Conservation (phyloP, 306 rosid species). For the Acacia acuminata region DNA sequence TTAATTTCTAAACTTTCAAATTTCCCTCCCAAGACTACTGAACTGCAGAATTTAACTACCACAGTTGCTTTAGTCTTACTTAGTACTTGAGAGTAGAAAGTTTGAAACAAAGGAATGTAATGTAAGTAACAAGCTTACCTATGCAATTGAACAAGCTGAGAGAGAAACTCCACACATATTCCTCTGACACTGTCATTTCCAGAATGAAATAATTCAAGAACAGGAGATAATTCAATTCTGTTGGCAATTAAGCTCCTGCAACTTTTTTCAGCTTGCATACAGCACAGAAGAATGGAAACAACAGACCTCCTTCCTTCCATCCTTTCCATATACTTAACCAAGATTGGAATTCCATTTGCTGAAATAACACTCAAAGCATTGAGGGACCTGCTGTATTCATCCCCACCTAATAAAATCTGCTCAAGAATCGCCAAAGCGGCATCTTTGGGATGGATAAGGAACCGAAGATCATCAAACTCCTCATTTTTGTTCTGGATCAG, state of each 20-base stretch:
- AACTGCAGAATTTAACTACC: not conserved
- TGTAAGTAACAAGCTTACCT: conserved; percentile 42
- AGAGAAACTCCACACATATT: conserved; percentile 74
- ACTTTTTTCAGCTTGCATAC: conserved; percentile 78
- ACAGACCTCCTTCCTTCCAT: conserved; percentile 64
- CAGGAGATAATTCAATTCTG: conserved; percentile 63
- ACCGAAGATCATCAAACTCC: conserved; percentile 58
- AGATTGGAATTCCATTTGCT: conserved; percentile 73
- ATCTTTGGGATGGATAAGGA: conserved; percentile 70
- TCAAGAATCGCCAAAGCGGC: conserved; percentile 76
- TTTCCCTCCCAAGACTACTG: not conserved
- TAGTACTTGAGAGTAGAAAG: not conserved
- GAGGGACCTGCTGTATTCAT: conserved; percentile 68
- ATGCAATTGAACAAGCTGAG: conserved; percentile 80
- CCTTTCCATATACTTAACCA: conserved; percentile 57
- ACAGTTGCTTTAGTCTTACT: conserved; percentile 5
- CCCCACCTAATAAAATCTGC: conserved; percentile 77
- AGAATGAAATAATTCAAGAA: conserved; percentile 75
- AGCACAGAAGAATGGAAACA: conserved; percentile 77
- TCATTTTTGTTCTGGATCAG: conserved; percentile 55
- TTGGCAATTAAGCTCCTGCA: conserved; percentile 68
- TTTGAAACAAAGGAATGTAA: conserved; percentile 28
- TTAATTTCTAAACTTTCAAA: not conserved
- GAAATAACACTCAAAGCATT: conserved; percentile 69
- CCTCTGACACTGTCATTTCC: conserved; percentile 76